Conservation (phyloP, 2,329 filamentous ascomycete genomes). For the Penicillium sp. region DNA sequence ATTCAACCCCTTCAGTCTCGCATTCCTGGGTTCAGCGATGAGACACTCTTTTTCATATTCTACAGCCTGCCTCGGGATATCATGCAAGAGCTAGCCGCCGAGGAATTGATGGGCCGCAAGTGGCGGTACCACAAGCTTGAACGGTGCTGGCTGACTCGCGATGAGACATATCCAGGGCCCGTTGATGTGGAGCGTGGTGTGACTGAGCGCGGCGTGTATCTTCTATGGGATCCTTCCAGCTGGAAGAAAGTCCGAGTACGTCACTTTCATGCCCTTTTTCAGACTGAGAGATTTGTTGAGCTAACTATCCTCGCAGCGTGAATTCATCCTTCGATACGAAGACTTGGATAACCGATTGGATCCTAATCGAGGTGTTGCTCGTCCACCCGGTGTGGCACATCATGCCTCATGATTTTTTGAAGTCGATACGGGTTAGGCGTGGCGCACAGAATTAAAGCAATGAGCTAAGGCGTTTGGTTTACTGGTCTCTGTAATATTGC, state of each 20-base stretch:
- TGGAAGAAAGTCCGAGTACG: conserved; percentile 53
- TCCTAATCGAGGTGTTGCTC: conserved; percentile 36
- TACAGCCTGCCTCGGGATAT: conserved; percentile 66
- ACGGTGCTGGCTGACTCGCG: conserved; percentile 52
- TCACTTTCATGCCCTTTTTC: conserved; percentile 5
- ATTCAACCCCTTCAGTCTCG: conserved; percentile 61
- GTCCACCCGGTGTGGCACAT: conserved; percentile 37
- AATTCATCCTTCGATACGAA: conserved; percentile 51
- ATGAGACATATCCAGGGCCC: conserved; percentile 48
- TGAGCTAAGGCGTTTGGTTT: conserved; percentile 37
- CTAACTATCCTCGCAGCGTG: conserved; percentile 36
- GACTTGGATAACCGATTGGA: conserved; percentile 50
- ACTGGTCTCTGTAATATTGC: conserved; percentile 28
- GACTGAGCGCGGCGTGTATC: conserved; percentile 52
- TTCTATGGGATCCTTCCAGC: conserved; percentile 50
- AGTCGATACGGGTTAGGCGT: conserved; percentile 5
- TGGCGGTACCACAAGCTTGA: conserved; percentile 56
- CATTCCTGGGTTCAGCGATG: conserved; percentile 59
- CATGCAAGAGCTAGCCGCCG: conserved; percentile 64
- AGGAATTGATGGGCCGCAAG: conserved; percentile 58
- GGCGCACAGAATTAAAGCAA: conserved; percentile 22
- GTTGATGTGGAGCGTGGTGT: conserved; percentile 49
- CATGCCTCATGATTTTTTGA: conserved; percentile 36
- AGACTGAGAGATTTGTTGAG: background rate
- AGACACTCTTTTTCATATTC: conserved; percentile 69